Evolutionary conservation across 306 rosid genomes (phyloP).

Genomic region (Clitoria ternatea): DNA sequence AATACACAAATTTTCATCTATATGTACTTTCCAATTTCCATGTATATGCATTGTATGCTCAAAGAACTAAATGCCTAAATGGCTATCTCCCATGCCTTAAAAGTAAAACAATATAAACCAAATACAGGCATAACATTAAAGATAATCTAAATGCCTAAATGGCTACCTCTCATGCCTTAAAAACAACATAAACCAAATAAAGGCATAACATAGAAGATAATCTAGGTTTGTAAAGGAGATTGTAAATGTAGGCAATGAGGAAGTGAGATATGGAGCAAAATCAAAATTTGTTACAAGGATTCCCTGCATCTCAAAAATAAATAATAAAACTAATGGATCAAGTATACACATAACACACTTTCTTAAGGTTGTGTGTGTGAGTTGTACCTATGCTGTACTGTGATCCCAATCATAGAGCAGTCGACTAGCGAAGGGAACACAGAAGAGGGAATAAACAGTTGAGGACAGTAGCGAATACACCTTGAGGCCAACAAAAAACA

Average conservation of each 20-base stretch:
- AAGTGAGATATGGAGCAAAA: not conserved
- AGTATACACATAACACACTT: not conserved
- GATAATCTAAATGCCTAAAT: too few species aligned
- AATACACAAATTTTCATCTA: too few species aligned
- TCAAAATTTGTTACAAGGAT: not conserved
- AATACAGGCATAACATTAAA: not conserved
- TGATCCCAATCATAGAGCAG: constrained; percentile 95
- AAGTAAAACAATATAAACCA: not conserved
- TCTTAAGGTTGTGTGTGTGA: not conserved
- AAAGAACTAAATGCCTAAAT: too few species aligned
- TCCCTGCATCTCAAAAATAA: not conserved
- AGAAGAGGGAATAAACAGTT: constrained; percentile 82
- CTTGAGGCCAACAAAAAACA: constrained; percentile 97
- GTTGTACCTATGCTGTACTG: constrained; percentile 84
- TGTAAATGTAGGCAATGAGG: not conserved
- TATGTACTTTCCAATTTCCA: too few species aligned
- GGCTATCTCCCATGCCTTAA: not conserved
- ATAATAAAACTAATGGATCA: not conserved
- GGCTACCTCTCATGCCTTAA: too few species aligned
- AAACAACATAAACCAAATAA: too few species aligned
- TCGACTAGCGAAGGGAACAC: constrained; percentile 88
- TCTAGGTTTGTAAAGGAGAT: not conserved
- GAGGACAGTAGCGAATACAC: constrained; percentile 99
- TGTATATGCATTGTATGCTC: not conserved
- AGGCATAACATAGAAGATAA: too few species aligned